A percentile compares a stretch with the other conserved stretches of the same genome.
phyloP scores from a whole-genome alignment of 805 yeast species.

The Saturnispora galanensis region DNA sequence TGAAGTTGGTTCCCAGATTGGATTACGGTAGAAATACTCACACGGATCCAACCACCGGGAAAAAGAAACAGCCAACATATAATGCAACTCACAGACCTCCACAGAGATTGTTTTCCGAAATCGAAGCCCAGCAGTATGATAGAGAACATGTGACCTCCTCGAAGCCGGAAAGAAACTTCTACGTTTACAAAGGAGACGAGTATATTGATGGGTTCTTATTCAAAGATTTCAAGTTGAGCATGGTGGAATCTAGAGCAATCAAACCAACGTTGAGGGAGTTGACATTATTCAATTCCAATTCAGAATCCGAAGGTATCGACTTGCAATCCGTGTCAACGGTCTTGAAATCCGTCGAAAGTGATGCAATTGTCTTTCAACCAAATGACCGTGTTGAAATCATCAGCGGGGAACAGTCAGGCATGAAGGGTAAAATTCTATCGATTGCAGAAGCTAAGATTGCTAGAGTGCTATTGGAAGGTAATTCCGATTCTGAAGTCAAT shows the following conservation, averaged over 20 bases:
- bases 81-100: conserved; percentile 69
- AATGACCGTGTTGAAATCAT: conserved; percentile 91
- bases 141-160: conserved; percentile 54
- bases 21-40: conserved; percentile 65
- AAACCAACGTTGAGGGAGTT: conserved; percentile 85
- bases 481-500: conserved; percentile 32
- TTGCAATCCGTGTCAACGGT: conserved; percentile 78
- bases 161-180: conserved; percentile 52
- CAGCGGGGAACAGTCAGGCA: conserved; percentile 88
- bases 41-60: conserved; percentile 20
- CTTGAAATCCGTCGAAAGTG: conserved; percentile 54
- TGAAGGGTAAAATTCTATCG: conserved; percentile 68
- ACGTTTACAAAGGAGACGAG: conserved; percentile 75
- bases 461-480: conserved; percentile 39
- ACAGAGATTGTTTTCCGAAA: conserved; percentile 77
- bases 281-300: conserved; percentile 55
- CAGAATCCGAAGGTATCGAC: conserved; percentile 65
- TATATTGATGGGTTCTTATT: conserved; percentile 79
- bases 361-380: conserved; percentile 63
- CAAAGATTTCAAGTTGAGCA: conserved; percentile 79
- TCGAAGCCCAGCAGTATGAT: conserved; percentile 82
- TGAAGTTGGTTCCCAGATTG: conserved; percentile 85
- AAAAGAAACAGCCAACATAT: conserved; percentile 33
- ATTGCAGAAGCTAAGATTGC: conserved; percentile 50
- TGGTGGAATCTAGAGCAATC: conserved; percentile 66